Percentiles rank a stretch among this genome's conserved stretches.
phyloP scores from a whole-genome alignment of 2,329 filamentous ascomycete species.

The Fusarium drepaniforme region DNA sequence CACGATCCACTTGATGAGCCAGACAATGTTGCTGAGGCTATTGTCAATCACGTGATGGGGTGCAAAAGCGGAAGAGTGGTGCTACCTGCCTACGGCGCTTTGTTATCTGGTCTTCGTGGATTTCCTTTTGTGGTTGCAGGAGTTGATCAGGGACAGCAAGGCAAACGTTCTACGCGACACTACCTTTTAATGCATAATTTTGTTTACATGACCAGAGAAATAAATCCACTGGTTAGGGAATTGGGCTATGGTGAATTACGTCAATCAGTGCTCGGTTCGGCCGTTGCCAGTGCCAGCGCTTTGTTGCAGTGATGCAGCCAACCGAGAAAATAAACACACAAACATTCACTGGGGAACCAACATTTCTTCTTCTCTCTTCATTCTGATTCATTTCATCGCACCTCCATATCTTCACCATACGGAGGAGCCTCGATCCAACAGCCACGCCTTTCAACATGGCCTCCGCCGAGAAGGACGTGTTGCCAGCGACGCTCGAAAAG shows the following conservation, averaged over 20 bases:
- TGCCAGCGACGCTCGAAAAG: neutral
- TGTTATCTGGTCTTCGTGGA: constrained; percentile 13
- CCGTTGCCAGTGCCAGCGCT: neutral
- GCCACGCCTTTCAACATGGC: neutral
- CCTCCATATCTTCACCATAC: no score
- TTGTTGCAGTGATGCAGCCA: neutral
- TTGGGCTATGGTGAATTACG: no score
- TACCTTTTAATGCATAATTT: neutral
- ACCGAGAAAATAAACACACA: neutral
- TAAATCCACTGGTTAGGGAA: no score
- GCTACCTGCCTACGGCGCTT: constrained; percentile 46
- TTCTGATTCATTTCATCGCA: neutral
- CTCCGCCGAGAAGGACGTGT: neutral
- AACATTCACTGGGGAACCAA: neutral
- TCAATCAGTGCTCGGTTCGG: neutral
- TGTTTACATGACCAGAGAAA: neutral
- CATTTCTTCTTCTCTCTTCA: neutral
- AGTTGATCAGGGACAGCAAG: constrained; percentile 20
- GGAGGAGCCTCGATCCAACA: neutral
- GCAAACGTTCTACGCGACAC: constrained; percentile 5
- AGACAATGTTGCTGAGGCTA: constrained; percentile 52
- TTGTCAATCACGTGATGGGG: constrained; percentile 56
- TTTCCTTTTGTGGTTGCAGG: constrained; percentile 33
- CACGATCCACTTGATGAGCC: constrained; percentile 19
- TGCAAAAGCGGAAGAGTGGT: constrained; percentile 57